Base-by-base conservation (phyloP, 140 eudicot species). In the Stevia rebaudiana region DNA sequence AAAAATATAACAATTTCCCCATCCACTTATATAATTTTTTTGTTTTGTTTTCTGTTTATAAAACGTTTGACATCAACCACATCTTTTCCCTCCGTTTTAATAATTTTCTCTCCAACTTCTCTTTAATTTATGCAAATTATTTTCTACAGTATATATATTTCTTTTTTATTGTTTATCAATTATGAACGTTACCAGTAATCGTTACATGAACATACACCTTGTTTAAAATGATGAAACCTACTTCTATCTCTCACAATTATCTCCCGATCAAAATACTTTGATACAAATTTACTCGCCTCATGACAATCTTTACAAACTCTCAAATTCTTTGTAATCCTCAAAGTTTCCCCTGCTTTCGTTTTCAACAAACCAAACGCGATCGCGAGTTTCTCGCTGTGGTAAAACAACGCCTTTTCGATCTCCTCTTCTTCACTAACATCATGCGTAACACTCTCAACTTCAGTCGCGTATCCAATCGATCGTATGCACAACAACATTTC, bases 381-480 rank as follows among this genome's bases (percentile, higher is more conserved):
- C 5, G 96, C 96, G 36, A 88, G 82, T 60, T 88, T 88, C 75
- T 88, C 94, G 37, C 96, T 88, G 17, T 88, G 96, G 61, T 78
- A 85, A 25, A 59, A 54, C 80, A 82, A 58, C 13, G 94, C 84
- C 10, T 79, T 88, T 68, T 88, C 96, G 5, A 13, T 59, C n/a
- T 85, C 96, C 62, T 88, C 96, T 69, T 88, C 90, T 67, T 88
- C 90, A 3, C 55, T 55, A 11, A 76, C 57, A 30, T 81, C 91
- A 8, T 59, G 76, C 76, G 64, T 21, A 61, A 85, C 57, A 8
- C 67, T 77, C 67, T 88, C 90, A 0, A 61, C 75, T 12, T 78
- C 86, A 3, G 94, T 84, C 49, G 68, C 76, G 69, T 88, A 88
- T 15, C 96, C 96, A 4, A 68, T 55, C 12, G 70, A 60, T 39